Evolutionary conservation across 768 basidiomycete genomes (phyloP).

Genomic region (Termitomyces sp.): DNA sequence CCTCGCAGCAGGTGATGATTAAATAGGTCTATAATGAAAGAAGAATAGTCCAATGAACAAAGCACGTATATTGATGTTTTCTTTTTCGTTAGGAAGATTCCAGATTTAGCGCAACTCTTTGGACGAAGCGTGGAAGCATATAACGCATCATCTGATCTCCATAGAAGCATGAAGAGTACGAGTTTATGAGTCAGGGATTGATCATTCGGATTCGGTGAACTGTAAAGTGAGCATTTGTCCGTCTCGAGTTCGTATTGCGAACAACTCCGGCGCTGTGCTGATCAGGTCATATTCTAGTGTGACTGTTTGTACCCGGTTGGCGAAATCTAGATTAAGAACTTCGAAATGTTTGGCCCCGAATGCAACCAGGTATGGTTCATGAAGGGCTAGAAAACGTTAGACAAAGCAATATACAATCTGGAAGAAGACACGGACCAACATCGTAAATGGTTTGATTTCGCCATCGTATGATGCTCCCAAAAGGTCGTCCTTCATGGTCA

Average conservation of each 20-base stretch:
- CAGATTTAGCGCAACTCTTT: too few species aligned
- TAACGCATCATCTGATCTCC: too few species aligned
- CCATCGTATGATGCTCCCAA: constrained; percentile 5
- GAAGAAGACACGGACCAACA: constrained; percentile 4
- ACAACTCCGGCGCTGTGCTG: constrained; percentile 8
- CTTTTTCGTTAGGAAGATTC: too few species aligned
- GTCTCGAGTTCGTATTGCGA: constrained; percentile 8
- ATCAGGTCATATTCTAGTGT: constrained; percentile 21
- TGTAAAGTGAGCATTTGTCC: constrained; percentile 9
- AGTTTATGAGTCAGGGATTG: neutral
- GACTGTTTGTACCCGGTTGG: constrained; percentile 65
- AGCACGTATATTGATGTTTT: too few species aligned
- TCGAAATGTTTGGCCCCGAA: constrained; percentile 76
- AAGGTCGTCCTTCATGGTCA: constrained; percentile 5
- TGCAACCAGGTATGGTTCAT: constrained; percentile 74
- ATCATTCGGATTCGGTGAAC: neutral
- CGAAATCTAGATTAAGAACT: constrained; percentile 67
- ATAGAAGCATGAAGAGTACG: neutral
- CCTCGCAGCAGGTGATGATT: too few species aligned
- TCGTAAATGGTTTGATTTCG: neutral
- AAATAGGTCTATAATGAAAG: too few species aligned
- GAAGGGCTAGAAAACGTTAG: constrained; percentile 44
- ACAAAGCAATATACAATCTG: too few species aligned
- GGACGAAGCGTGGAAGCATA: too few species aligned
- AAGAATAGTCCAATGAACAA: neutral